Evolutionary conservation across 2,329 filamentous ascomycete genomes (phyloP).

Genomic region (Triangularia verruculosa): DNA sequence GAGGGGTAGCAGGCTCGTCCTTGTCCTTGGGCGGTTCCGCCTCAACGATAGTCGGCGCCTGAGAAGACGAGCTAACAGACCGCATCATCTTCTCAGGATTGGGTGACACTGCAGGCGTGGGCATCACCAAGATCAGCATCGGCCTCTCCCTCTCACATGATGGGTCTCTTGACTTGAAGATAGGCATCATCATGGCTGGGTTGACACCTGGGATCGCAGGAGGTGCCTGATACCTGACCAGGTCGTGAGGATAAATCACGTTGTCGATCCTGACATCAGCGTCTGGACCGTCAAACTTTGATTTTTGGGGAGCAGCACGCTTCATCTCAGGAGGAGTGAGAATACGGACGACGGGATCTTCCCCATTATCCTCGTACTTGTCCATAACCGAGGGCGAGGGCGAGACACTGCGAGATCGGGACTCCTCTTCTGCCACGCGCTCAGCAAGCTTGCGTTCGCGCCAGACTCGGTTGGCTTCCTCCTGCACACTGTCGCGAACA

Average conservation of each 20-base stretch:
- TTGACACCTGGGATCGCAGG: conserved; percentile 24
- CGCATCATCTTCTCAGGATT: conserved; percentile 40
- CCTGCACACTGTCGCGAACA: conserved; percentile 42
- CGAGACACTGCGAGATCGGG: conserved; percentile 50
- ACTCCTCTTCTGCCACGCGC: conserved; percentile 52
- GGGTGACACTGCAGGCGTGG: conserved; percentile 56
- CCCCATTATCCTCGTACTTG: conserved; percentile 46
- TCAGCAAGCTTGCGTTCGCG: conserved; percentile 53
- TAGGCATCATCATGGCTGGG: conserved; percentile 31
- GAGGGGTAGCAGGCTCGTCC: not conserved
- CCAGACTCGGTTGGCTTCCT: conserved; percentile 57
- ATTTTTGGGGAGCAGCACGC: conserved; percentile 40
- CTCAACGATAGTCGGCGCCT: conserved; percentile 24
- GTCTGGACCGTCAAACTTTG: conserved; percentile 55
- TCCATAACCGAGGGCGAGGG: conserved; percentile 53
- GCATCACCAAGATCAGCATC: conserved; percentile 58
- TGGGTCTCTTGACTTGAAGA: conserved; percentile 49
- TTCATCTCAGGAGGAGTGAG: conserved; percentile 55
- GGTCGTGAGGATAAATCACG: conserved; percentile 52
- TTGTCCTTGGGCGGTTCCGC: conserved; percentile 17
- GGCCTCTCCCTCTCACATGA: conserved; percentile 56
- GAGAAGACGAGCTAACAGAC: conserved; percentile 21
- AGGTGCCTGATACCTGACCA: conserved; percentile 36
- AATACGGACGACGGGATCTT: conserved; percentile 44
- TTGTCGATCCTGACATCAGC: conserved; percentile 64